Percentiles rank a stretch among this genome's conserved stretches.
phyloP scores from a whole-genome alignment of 176 grass and related monocot species.

The Urochloa ruziziensis region DNA sequence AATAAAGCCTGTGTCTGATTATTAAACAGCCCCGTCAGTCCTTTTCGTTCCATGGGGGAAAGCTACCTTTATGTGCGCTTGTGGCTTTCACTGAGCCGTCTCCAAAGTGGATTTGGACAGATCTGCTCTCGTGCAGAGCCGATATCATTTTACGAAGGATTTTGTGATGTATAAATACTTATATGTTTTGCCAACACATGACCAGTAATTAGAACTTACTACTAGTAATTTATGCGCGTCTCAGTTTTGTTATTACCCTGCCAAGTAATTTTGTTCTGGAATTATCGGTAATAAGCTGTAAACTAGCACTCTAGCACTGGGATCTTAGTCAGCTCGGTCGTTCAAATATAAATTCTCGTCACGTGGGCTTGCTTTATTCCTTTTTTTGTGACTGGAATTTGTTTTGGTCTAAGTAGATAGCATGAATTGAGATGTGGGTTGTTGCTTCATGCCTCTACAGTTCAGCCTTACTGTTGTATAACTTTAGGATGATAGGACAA shows the following conservation, averaged over 20 bases:
- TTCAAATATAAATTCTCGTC: background rate
- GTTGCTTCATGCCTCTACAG: no score
- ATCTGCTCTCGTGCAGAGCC: conserved; percentile 21
- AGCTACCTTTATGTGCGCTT: background rate
- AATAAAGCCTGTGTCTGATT: background rate
- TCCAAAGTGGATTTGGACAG: background rate
- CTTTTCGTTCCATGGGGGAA: background rate
- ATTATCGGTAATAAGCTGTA: background rate
- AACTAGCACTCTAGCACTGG: no score
- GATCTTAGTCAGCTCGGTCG: no score
- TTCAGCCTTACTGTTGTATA: background rate
- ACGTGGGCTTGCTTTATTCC: background rate
- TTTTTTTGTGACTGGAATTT: background rate
- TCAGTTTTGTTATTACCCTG: background rate
- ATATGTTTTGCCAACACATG: background rate
- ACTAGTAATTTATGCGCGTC: background rate
- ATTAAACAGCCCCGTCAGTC: background rate
- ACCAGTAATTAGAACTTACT: background rate
- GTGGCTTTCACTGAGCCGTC: background rate
- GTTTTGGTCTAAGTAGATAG: background rate
- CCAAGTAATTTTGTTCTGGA: background rate
- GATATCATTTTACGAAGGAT: background rate
- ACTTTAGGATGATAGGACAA: background rate
- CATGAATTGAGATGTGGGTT: no score
- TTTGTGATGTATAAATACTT: background rate